Percentiles rank a stretch among this genome's conserved stretches.
These are phyloP conservation scores for Vaccinium macrocarpon DNA, from an alignment of 148 eudicot species.

Conservation along the genomic window DNA sequence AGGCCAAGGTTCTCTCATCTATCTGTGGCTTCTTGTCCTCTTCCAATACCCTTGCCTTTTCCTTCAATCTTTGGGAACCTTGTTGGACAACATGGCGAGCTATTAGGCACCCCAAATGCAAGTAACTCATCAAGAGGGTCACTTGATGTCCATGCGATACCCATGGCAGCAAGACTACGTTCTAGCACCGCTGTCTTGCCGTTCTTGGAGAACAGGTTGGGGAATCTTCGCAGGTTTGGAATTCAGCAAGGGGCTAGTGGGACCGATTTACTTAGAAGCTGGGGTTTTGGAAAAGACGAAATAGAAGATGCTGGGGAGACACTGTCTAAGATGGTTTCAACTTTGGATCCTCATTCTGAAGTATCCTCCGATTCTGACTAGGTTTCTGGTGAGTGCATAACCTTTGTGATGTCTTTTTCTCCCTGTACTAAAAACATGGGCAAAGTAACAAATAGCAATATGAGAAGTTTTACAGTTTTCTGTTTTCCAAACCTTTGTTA, in stretches of 20 bases:
- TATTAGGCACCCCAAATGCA: slow-evolving; percentile 37
- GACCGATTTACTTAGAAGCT: slow-evolving; percentile 49
- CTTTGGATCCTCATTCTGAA: slow-evolving; percentile 48
- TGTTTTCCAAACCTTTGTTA: not conserved
- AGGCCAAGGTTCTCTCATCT: slow-evolving; percentile 76
- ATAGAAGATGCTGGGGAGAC: slow-evolving; percentile 75
- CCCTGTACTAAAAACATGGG: no score
- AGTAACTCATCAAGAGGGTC: slow-evolving; percentile 58
- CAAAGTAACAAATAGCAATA: not conserved
- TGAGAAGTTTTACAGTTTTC: not conserved
- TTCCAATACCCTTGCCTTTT: slow-evolving; percentile 88
- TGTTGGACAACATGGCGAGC: slow-evolving; percentile 67
- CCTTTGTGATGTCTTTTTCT: not conserved
- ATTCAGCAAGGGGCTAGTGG: slow-evolving; percentile 69
- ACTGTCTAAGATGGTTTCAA: slow-evolving; percentile 53
- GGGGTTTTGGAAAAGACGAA: slow-evolving; percentile 90
- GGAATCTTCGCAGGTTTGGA: slow-evolving; percentile 65
- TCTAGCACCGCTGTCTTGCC: slow-evolving; percentile 77
- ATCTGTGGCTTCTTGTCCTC: slow-evolving; percentile 68
- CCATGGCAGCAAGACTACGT: slow-evolving; percentile 84
- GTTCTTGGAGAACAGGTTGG: slow-evolving; percentile 56
- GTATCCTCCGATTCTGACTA: slow-evolving; percentile 83
- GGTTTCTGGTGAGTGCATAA: slow-evolving; percentile 11
- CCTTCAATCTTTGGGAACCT: slow-evolving; percentile 65
- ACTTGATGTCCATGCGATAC: slow-evolving; percentile 74